Base-by-base conservation (phyloP, 129 eudicot species). In the Helianthus tuberosus region DNA sequence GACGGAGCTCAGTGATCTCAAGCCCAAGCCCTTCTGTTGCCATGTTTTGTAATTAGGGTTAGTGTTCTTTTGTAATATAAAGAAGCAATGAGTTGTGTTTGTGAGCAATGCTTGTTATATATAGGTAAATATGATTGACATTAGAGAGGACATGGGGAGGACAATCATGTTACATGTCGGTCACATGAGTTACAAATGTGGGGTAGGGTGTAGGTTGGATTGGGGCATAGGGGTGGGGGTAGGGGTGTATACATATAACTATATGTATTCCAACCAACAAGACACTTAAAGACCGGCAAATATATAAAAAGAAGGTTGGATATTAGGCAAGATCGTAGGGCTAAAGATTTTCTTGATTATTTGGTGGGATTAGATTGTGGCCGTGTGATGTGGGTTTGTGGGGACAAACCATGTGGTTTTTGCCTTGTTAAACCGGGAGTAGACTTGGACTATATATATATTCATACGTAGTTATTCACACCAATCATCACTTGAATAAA, bases 401-500 rank as follows among this genome's bases (percentile, higher is more conserved):
- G 77, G 64, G 77, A 72, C 77, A 72, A 25, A 44, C 77, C 77
- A 72, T 72, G 77, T 59, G 77, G 58, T 35, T 61, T 61, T 32
- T 61, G 66, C 66, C 66, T 61, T 32, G 66, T 5, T 15, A 32
- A 61, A 61, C 66, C 0, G 59, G 51, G 76, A 32, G 16, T 43
- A 71, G 14, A 57, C 38, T 12, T 38, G 60, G 77, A 61, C 68
- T 27, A 27, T 27, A 72, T 60, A 27, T 61, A 6, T 11, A 11
- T 32, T 27, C 35, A 32, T 12, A 61, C 41, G 41, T 29, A 59
- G 29, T 59, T 25, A 59, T 8, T 12, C 16, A 32, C 11, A 29
- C 66, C 66, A 61, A 61, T 61, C 20, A 61, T 61, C 66, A 61
- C 46, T 61, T 61, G 17, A 29, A 13, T 32, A 29, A 29, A 59